Conservation (phyloP, 192 early-diverging fungal species). For the Backusella morwellensis region DNA sequence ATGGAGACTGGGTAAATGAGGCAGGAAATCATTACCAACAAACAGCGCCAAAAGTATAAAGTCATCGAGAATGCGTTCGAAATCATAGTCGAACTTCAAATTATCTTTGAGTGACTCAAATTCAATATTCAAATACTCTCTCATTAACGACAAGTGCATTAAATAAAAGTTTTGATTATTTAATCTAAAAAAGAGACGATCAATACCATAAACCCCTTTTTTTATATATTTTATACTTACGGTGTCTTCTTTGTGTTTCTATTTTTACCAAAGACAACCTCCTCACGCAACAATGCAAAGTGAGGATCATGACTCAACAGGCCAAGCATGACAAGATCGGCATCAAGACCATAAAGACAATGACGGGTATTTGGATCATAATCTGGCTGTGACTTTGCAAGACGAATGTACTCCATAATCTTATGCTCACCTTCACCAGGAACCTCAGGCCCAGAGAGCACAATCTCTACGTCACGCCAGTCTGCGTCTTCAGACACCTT, state of each 20-base stretch:
- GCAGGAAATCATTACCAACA: slow-evolving; percentile 98
- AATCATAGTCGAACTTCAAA: slow-evolving; percentile 67
- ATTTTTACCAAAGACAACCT: slow-evolving; percentile 74
- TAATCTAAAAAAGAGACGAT: slow-evolving; percentile 27
- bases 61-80: slow-evolving; percentile 96
- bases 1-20: slow-evolving; percentile 89
- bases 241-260: slow-evolving; percentile 42
- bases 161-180: slow-evolving; percentile 65
- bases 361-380: slow-evolving; percentile 90
- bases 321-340: slow-evolving; percentile 97
- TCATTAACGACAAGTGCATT: slow-evolving; percentile 82
- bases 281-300: slow-evolving; percentile 94
- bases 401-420: slow-evolving; percentile 98
- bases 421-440: slow-evolving; percentile 99
- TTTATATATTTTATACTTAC: slow-evolving; percentile 20
- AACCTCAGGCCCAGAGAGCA: slow-evolving; percentile 92
- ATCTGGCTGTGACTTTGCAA: slow-evolving; percentile 72
- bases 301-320: slow-evolving; percentile 96
- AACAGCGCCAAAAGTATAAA: slow-evolving; percentile 93
- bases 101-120: slow-evolving; percentile 57
- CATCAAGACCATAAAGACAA: slow-evolving; percentile 97
- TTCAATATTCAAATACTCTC: slow-evolving; percentile 94
- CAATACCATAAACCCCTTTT: background rate
- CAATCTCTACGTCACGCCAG: slow-evolving; percentile 89
- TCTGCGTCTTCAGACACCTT: slow-evolving; percentile 85